Percentiles rank a stretch among this genome's conserved stretches.
Conservation (phyloP, 225 moss, liverwort and hornwort species). For the Straminergon stramineum region DNA sequence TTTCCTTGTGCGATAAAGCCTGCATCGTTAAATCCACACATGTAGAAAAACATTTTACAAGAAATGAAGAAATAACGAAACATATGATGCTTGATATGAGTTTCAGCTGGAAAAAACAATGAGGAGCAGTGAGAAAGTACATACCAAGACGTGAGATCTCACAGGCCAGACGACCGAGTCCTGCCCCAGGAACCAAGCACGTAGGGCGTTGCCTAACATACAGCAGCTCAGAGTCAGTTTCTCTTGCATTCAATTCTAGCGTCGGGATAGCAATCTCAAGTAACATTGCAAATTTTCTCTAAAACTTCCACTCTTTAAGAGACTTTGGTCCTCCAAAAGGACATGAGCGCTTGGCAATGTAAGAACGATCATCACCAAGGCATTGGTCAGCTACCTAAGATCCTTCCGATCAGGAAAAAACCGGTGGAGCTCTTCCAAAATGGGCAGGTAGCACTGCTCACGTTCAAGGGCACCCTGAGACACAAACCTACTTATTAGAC, state of each 20-base stretch:
- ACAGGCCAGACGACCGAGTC: slow-evolving; percentile 72
- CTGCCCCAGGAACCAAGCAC: slow-evolving; percentile 80
- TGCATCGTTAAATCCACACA: slow-evolving; percentile 16
- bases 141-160: slow-evolving; percentile 80
- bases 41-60: not conserved
- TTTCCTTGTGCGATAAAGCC: slow-evolving; percentile 76
- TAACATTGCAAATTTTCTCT: not conserved
- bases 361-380: not conserved
- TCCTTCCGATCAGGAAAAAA: slow-evolving; percentile 49
- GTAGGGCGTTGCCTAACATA: slow-evolving; percentile 50
- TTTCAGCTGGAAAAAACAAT: not conserved
- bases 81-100: not conserved
- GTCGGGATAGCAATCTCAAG: not conserved
- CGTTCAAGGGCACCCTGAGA: slow-evolving; percentile 66
- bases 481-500: not conserved
- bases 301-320: not conserved
- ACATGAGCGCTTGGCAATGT: not conserved
- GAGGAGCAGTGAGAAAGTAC: not conserved
- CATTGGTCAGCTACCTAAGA: slow-evolving; percentile 30
- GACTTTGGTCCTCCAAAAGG: not conserved
- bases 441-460: slow-evolving; percentile 66
- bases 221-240: not conserved
- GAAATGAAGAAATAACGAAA: not conserved
- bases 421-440: slow-evolving; percentile 61
- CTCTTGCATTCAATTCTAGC: not conserved